These are phyloP conservation scores for Diplocarpon mali DNA, from an alignment of 2,329 filamentous ascomycete species.

Conservation along the genomic window DNA sequence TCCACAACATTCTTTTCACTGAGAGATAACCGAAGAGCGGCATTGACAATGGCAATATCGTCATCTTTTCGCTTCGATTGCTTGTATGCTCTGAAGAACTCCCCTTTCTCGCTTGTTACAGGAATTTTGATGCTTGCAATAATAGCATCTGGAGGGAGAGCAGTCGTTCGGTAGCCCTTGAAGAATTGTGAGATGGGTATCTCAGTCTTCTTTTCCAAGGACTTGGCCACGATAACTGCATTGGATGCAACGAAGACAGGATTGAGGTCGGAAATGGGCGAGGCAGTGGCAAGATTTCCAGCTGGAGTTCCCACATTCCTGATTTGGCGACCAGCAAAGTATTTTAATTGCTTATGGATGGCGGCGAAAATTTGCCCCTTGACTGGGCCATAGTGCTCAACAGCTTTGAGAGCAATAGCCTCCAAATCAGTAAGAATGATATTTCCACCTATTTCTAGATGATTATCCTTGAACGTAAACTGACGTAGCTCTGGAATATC, in stretches of 20 bases:
- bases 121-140: constrained; percentile 85
- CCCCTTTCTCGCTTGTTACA: constrained; percentile 59
- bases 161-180: constrained; percentile 79
- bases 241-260: constrained; percentile 86
- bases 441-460: constrained; percentile 89
- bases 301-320: constrained; percentile 90
- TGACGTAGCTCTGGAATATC: constrained; percentile 84
- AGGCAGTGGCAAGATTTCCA: constrained; percentile 85
- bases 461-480: constrained; percentile 66
- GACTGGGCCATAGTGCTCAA: constrained; percentile 60
- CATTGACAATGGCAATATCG: constrained; percentile 95
- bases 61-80: constrained; percentile 96
- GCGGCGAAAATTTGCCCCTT: constrained; percentile 68
- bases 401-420: constrained; percentile 66
- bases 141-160: constrained; percentile 68
- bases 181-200: constrained; percentile 94
- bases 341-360: constrained; percentile 86
- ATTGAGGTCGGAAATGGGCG: constrained; percentile 91
- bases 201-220: constrained; percentile 58
- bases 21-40: constrained; percentile 66
- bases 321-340: constrained; percentile 90
- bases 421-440: constrained; percentile 88
- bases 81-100: constrained; percentile 86
- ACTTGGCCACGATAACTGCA: constrained; percentile 71
- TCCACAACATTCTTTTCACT: constrained; percentile 59